Evolutionary conservation across 306 rosid species (phyloP), one percentile per base, ranked within the genome.

Genomic region (Cyclanthera cordifolia): DNA sequence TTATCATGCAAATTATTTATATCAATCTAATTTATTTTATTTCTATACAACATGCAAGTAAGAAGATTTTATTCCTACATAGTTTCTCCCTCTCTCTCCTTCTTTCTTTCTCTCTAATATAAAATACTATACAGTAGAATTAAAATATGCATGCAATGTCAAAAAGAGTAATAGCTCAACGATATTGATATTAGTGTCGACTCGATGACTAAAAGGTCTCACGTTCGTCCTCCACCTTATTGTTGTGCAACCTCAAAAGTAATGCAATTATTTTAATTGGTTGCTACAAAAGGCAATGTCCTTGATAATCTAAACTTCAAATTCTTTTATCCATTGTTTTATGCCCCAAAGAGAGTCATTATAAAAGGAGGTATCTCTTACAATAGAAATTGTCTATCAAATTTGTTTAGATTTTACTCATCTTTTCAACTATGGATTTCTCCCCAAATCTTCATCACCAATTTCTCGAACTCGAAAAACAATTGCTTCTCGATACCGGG

Each of bases 361-460:
- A 63, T 63, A 63, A 63, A 59, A 63, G 52, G 32, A 63, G 69
- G 69, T 20, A 10, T 19, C 4, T 10, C 51, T 63, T 32, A 11
- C 5, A 57, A 32, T 34, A 16, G 66, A 30, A 43, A 53, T 52
- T 10, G 32, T 34, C 54, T 50, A 41, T 57, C 1, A 28, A 6
- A 25, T 39, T 56, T 56, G 39, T 14, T 53, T 56, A n/a, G 54
- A 17, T 56, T 56, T 27, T 85, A 89, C 88, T 57, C 37, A 2
- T 21, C 20, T 7, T 45, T 23, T 65, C 21, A 20, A 5, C 34
- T 1, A 65, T 65, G 70, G 70, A 65, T 45, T 45, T 84, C 78
- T 84, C 90, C 83, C 75, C 84, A 79, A 83, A 87, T 76, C 86
- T 78, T 54, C 90, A 85, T 77, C 87, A 71, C 65, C 91, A 72